Evolutionary conservation across 176 grass and related monocot species (phyloP).

Genomic region (Pontederia crassipes): DNA sequence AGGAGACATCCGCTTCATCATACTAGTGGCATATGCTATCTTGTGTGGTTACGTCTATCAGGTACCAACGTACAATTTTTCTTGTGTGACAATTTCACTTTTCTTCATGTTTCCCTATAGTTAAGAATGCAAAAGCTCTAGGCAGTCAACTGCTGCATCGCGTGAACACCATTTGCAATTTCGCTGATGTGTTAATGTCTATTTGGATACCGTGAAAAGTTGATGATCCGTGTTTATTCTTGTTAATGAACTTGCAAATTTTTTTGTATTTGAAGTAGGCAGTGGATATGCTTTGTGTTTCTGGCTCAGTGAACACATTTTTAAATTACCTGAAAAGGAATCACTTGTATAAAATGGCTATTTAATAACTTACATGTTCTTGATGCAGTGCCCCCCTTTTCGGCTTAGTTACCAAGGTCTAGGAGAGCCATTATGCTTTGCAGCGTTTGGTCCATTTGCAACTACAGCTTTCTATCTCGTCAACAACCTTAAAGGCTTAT

Average conservation of each 20-base stretch:
- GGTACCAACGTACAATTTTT: conserved; percentile 19
- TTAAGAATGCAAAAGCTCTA: no score
- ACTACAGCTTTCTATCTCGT: conserved; percentile 82
- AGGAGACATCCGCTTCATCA: conserved; percentile 50
- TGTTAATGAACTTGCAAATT: no score
- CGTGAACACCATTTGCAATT: neutral
- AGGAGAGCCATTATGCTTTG: conserved; percentile 81
- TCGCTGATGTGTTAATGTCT: neutral
- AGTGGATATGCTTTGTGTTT: no score
- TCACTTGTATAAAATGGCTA: no score
- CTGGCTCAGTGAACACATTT: no score
- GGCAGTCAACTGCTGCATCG: no score
- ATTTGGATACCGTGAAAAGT: neutral
- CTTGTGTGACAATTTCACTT: neutral
- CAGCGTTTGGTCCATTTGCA: conserved; percentile 88
- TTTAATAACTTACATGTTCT: neutral
- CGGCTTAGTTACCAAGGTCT: conserved; percentile 79
- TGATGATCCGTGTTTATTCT: no score
- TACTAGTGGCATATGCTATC: conserved; percentile 61
- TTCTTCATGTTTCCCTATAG: neutral
- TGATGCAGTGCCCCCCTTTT: conserved; percentile 75
- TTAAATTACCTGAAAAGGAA: no score
- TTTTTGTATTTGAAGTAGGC: no score
- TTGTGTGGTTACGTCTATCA: conserved; percentile 87
- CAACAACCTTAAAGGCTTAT: conserved; percentile 36